These are phyloP conservation scores for Ramaria rubella DNA, from an alignment of 768 basidiomycete species.

Conservation along the genomic window DNA sequence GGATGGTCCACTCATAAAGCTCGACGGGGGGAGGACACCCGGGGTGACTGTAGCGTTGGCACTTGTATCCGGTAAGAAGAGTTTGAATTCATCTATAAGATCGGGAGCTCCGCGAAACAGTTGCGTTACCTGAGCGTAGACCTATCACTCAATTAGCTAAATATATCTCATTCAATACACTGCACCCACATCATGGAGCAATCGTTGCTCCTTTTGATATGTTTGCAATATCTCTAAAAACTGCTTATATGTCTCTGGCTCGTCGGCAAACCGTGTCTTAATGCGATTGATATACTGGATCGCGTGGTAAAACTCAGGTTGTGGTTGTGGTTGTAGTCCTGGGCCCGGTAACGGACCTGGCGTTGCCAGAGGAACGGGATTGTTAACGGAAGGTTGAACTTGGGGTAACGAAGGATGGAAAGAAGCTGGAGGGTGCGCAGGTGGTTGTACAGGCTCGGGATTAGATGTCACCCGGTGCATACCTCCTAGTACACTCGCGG, in stretches of 20 bases:
- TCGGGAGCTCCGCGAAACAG: slow-evolving; percentile 80
- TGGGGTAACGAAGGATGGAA: slow-evolving; percentile 3
- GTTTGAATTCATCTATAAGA: slow-evolving; percentile 72
- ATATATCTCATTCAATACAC: slow-evolving; percentile 23
- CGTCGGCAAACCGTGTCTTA: slow-evolving; percentile 82
- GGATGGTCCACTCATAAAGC: slow-evolving; percentile 3
- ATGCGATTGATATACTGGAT: slow-evolving; percentile 99
- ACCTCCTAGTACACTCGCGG: slow-evolving; percentile 1
- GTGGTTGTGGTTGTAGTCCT: not conserved
- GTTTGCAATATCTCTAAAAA: slow-evolving; percentile 85
- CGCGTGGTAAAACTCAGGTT: slow-evolving; percentile 78
- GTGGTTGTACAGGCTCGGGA: not conserved
- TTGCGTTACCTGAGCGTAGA: slow-evolving; percentile 72
- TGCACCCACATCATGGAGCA: slow-evolving; percentile 47
- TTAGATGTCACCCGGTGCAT: slow-evolving; percentile 2
- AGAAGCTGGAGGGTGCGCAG: slow-evolving; percentile 2
- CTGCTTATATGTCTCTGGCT: slow-evolving; percentile 88
- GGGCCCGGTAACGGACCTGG: not conserved
- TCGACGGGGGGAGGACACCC: slow-evolving; percentile 3
- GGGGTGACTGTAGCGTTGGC: slow-evolving; percentile 4
- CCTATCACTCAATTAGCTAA: slow-evolving; percentile 42
- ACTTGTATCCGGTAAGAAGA: slow-evolving; percentile 62
- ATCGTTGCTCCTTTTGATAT: slow-evolving; percentile 72
- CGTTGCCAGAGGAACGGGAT: not conserved
- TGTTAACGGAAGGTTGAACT: not conserved